phyloP scores from a whole-genome alignment of 164 flowering plant species.

The Aristolochia californica region DNA sequence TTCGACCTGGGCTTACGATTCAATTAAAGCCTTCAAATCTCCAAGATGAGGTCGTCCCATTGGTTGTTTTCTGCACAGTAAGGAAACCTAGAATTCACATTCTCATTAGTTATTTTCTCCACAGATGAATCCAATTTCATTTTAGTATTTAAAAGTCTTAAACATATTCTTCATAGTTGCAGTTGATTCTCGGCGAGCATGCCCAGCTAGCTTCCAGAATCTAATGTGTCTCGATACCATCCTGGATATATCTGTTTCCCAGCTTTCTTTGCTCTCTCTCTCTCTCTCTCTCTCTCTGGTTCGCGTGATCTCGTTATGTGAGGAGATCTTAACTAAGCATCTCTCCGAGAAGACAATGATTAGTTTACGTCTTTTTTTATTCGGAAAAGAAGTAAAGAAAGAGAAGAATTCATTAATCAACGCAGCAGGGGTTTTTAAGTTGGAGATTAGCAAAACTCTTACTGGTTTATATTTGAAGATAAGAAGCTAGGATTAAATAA shows the following conservation, averaged over 20 bases:
- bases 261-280: not conserved
- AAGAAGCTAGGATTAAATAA: not conserved
- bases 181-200: no score
- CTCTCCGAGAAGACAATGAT: slow-evolving; percentile 1
- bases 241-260: not conserved
- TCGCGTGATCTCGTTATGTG: not conserved
- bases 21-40: no score
- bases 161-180: no score
- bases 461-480: not conserved
- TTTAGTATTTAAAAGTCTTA: no score
- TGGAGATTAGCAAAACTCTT: not conserved
- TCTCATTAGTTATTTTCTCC: no score
- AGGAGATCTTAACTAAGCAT: slow-evolving; percentile 2
- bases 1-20: no score
- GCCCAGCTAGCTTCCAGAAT: no score
- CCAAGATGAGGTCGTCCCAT: no score
- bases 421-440: not conserved
- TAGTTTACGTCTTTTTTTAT: not conserved
- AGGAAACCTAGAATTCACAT: no score
- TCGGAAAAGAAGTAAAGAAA: not conserved
- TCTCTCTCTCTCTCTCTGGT: not conserved
- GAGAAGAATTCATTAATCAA: slow-evolving; percentile 1
- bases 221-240: not conserved
- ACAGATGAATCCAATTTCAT: no score
- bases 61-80: no score